phyloP scores from a whole-genome alignment of 208 protist genomes.

The Leishmania mexicana region DNA sequence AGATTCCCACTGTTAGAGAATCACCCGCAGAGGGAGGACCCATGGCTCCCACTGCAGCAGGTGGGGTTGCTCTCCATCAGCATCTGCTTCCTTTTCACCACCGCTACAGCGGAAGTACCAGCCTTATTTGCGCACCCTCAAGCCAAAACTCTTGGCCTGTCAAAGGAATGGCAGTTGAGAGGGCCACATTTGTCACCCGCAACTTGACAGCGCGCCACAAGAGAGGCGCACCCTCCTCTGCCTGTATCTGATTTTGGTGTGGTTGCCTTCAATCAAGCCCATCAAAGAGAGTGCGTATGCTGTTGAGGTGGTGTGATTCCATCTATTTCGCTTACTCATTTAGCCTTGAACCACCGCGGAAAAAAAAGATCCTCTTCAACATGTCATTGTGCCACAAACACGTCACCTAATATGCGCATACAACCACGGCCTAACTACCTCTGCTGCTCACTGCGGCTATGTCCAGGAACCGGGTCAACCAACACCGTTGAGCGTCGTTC shows the following conservation, averaged over 20 bases:
- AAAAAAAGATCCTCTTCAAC: slow-evolving; percentile 1
- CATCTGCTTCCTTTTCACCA: background rate
- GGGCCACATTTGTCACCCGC: background rate
- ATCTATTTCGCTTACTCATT: slow-evolving; percentile 4
- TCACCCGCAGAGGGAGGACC: background rate
- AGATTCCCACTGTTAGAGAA: background rate
- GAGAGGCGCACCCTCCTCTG: background rate
- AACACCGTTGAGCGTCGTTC: background rate
- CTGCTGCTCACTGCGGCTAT: background rate
- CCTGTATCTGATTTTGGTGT: background rate
- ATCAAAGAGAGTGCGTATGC: background rate
- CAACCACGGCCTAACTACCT: background rate
- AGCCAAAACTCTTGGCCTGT: background rate
- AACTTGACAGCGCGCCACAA: background rate
- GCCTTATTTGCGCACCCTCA: background rate
- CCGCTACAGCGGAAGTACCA: background rate
- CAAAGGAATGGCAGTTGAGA: background rate
- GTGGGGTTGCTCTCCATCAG: background rate
- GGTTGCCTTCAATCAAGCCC: background rate
- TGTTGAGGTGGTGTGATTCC: background rate
- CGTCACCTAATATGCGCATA: background rate
- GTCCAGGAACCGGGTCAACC: background rate
- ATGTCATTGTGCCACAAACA: background rate
- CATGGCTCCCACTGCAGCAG: background rate
- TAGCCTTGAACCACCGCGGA: background rate